Evolutionary conservation across 345 rosid species (phyloP), one percentile per base, ranked within the genome.

Genomic region (Abelmoschus esculentus): DNA sequence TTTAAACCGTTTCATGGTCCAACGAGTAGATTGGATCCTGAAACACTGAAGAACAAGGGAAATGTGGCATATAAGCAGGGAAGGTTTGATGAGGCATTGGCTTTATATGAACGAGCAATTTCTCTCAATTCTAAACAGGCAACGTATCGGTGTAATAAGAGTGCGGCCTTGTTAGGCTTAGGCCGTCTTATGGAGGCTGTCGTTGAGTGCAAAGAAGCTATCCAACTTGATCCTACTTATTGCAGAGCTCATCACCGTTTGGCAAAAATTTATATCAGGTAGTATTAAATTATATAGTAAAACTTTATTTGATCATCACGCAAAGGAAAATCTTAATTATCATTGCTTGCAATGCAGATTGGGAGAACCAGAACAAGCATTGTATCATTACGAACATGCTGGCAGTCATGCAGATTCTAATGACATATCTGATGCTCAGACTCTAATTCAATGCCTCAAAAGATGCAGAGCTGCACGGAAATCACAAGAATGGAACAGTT

Each of bases 161-260:
- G 96, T 7, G 97, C 97, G n/a, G 92, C 97, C 71, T 77, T 93
- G 87, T 84, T 86, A 3, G 87, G 91, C 61, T 82, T 91, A 38
- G 96, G 95, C 72, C 88, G 88, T n/a, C 76, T 86, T 42, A 29
- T 70, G 22, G 98, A 93, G 52, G 98, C 97, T 34, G 77, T 81
- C n/a, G 63, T 65, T 15, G 97, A 88, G 71, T 91, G 96, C 68
- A 82, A 81, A 80, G 92, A 86, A 74, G 97, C 96, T 59, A 77
- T 86, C 18, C 81, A 84, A 67, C 81, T 89, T 15, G 91, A 90
- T 67, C 86, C 95, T 17, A 76, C 66, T 75, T 85, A 90, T 69
- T 72, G 74, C 54, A 82, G 91, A 78, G 90, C 96, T 50, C 93
- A 88, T 80, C 85, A 80, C 46, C 86, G 96, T 65, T 82, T 90